Base-by-base conservation (phyloP, 176 grass and related monocot genomes). In the Guadua angustifolia region DNA sequence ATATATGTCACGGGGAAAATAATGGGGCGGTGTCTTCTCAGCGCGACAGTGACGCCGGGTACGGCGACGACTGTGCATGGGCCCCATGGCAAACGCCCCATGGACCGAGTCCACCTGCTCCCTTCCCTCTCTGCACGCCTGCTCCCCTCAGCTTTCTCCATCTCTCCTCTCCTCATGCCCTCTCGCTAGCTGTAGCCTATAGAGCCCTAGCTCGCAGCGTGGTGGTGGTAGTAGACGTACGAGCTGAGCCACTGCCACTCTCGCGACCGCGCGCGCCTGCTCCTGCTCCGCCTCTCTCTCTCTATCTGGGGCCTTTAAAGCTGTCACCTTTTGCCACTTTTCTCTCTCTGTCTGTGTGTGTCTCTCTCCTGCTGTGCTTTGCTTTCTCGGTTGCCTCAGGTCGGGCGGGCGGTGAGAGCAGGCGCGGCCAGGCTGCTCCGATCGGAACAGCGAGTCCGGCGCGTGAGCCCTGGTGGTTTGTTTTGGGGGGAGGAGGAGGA, bases 221-320 rank as follows among this genome's bases (percentile, higher is more conserved):
- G 45, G 39, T 4, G 29, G 39, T 4, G 12, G 71, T 43, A 78
- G 63, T 61, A 68, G 79, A 29, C 36, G 79, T 82, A 72, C 65
- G 74, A 44, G 61, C 51, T 42, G 76, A 66, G 80, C 49, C 36
- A 67, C 78, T 83, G 44, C 71, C 72, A 67, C 75, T 53, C 80
- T 32, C 80, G 66, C 58, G 43, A 66, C 82, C 80, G 52, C 75
- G 80, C 86, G 59, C 46, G 60, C 53, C 76, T 15, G 24, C 58
- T 86, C 81, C 53, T 77, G 82, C 79, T 77, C 85, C 40, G 44
- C 74, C 52, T 6, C 25, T 61, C 80, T 69, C 71, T 87, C 87
- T 29, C n/a, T n/a, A 68, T 81, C 25, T 24, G 75, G 38, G 13
- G 52, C 47, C 87, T 95, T 92, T 98, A 92, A 92, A 90, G 91